Base-by-base conservation (phyloP, 1,284 basidiomycete genomes). In the Cerrena zonata region DNA sequence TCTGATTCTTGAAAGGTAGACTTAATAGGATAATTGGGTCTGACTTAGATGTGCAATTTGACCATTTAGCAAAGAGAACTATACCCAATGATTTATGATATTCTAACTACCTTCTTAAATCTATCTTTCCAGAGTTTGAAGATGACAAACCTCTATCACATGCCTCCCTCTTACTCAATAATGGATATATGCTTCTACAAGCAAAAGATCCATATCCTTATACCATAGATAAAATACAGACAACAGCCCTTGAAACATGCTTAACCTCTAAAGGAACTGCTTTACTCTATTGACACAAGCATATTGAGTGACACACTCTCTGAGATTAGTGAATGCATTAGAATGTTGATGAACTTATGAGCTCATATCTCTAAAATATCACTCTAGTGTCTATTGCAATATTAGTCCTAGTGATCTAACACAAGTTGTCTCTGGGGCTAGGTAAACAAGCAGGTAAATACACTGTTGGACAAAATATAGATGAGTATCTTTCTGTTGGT, bases 201-300 rank as follows among this genome's bases (percentile, higher is more conserved):
- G 24, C 7, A 44, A 23, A 15, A 34, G 10, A n/a, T n/a, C n/a
- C n/a, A n/a, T n/a, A n/a, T n/a, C n/a, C n/a, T n/a, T n/a, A n/a
- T n/a, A n/a, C n/a, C n/a, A n/a, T n/a, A n/a, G n/a, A n/a, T n/a
- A n/a, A n/a, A n/a, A n/a, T n/a, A n/a, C n/a, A n/a, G n/a, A n/a
- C n/a, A n/a, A n/a, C n/a, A n/a, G n/a, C n/a, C n/a, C n/a, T n/a
- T 12, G 51, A n/a, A 26, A 38, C 43, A 2, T 36, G 18, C 23
- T 56, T 42, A 42, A 62, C 42, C 23, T 46, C 50, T 13, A 61
- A 61, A 27, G 41, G 42, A 43, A 57, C 56, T 5, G 56, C 50
- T 26, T 53, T 51, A 63, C 67, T 0, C 61, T 58, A 7, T 57
- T 52, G 52, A 71, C 66, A 45, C 70, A 66, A 19, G 72, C 34